Evolutionary conservation across 192 early-diverging fungal genomes (phyloP).

Genomic region (Gryganskiella cystojenkinii): DNA sequence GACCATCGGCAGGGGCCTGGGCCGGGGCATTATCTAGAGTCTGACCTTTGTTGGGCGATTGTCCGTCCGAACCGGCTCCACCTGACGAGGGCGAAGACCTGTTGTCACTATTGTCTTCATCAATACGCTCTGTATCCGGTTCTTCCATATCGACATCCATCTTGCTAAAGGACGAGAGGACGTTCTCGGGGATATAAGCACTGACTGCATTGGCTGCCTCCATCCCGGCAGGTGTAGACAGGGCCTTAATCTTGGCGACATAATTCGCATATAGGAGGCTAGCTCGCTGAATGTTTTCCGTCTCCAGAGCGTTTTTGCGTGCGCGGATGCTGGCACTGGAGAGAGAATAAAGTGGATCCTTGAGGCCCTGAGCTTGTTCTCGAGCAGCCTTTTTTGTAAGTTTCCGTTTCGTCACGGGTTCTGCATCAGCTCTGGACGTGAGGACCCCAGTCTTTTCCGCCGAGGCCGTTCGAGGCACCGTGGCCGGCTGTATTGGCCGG

Average conservation of each 20-base stretch:
- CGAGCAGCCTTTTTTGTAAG: constrained; percentile 22
- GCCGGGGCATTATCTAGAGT: too few relatives aligned
- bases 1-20: too few relatives aligned
- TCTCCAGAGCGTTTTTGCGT: constrained; percentile 47
- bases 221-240: not conserved
- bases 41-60: too few relatives aligned
- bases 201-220: constrained; percentile 10
- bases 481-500: constrained; percentile 1
- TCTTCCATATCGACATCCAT: constrained; percentile 20
- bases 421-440: constrained; percentile 1
- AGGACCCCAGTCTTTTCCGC: not conserved
- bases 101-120: not conserved
- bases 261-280: constrained; percentile 36
- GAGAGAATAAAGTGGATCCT: constrained; percentile 46
- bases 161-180: not conserved
- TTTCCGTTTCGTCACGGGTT: not conserved
- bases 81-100: not conserved
- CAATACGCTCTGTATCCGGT: not conserved
- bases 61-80: too few relatives aligned
- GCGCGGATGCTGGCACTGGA: constrained; percentile 51
- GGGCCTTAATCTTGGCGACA: constrained; percentile 34
- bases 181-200: not conserved
- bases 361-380: constrained; percentile 8
- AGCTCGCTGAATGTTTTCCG: constrained; percentile 45
- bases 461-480: not conserved